Conservation (phyloP, 1,139 yeast species). For the Sugiyamaella paludigena region DNA sequence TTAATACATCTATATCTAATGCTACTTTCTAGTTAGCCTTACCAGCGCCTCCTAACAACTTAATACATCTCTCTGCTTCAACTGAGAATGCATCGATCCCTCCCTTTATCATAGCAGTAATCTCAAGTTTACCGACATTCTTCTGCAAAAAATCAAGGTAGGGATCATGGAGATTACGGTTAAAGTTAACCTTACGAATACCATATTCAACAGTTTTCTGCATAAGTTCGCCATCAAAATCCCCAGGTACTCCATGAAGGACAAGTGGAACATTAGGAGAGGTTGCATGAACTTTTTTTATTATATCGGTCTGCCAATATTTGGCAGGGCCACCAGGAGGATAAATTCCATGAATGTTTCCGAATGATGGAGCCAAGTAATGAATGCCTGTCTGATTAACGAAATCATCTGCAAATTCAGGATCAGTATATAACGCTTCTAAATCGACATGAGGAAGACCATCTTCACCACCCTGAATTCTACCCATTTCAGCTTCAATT, state of each 20-base stretch:
- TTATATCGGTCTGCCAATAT: slow-evolving; percentile 29
- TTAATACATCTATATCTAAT: no score
- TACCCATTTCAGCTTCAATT: slow-evolving; percentile 34
- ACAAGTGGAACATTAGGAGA: slow-evolving; percentile 23
- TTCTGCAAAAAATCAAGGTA: slow-evolving; percentile 21
- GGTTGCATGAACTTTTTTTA: slow-evolving; percentile 21
- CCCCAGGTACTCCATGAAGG: slow-evolving; percentile 28
- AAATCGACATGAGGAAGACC: slow-evolving; percentile 31
- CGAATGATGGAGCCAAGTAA: slow-evolving; percentile 32
- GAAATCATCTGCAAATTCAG: slow-evolving; percentile 29
- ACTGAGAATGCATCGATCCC: slow-evolving; percentile 21
- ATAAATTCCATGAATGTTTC: slow-evolving; percentile 33
- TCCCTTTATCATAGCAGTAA: slow-evolving; percentile 26
- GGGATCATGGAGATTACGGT: slow-evolving; percentile 24
- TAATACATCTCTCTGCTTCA: slow-evolving; percentile 24
- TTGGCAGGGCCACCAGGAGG: slow-evolving; percentile 32
- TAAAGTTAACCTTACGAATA: slow-evolving; percentile 27
- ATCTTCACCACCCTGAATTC: slow-evolving; percentile 34
- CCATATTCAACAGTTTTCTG: slow-evolving; percentile 25
- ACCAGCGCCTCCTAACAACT: slow-evolving; percentile 22
- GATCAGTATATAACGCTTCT: slow-evolving; percentile 32
- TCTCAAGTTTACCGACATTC: slow-evolving; percentile 21
- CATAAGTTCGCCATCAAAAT: slow-evolving; percentile 21
- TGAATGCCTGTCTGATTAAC: slow-evolving; percentile 30
- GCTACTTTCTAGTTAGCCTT: slow-evolving; percentile 13